phyloP scores from a whole-genome alignment of 225 moss, liverwort and hornwort genomes.

The Neckera pumila region DNA sequence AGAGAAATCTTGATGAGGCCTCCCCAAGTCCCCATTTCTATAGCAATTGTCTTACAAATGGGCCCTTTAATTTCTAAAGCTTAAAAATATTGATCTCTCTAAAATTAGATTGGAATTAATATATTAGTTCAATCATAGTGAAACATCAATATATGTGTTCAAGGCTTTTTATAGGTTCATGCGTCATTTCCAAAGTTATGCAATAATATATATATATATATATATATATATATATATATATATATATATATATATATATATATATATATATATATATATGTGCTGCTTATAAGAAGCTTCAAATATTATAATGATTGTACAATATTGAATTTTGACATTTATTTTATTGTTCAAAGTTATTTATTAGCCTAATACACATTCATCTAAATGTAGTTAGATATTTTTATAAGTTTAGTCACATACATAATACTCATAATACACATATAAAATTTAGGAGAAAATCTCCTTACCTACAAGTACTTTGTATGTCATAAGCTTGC shows the following conservation, averaged over 20 bases:
- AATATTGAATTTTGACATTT: background rate
- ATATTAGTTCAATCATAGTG: too few species aligned
- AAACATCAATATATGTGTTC: too few species aligned
- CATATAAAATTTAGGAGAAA: background rate
- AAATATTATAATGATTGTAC: background rate
- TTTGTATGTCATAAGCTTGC: background rate
- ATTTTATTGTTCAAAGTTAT: background rate
- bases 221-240: too few species aligned
- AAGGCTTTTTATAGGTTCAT: too few species aligned
- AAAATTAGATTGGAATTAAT: too few species aligned
- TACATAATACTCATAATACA: background rate
- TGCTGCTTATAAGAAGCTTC: too few species aligned
- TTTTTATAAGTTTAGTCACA: background rate
- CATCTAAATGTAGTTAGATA: background rate
- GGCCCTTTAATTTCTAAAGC: background rate
- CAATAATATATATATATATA: background rate
- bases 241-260: too few species aligned
- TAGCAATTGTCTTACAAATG: background rate
- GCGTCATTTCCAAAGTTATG: background rate
- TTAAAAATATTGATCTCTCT: too few species aligned
- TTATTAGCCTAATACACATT: background rate
- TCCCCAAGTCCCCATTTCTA: background rate
- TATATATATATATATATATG: too few species aligned
- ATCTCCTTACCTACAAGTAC: background rate
- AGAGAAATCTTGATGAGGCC: background rate